phyloP scores from a whole-genome alignment of 768 basidiomycete species.

The Exidia glandulosa region DNA sequence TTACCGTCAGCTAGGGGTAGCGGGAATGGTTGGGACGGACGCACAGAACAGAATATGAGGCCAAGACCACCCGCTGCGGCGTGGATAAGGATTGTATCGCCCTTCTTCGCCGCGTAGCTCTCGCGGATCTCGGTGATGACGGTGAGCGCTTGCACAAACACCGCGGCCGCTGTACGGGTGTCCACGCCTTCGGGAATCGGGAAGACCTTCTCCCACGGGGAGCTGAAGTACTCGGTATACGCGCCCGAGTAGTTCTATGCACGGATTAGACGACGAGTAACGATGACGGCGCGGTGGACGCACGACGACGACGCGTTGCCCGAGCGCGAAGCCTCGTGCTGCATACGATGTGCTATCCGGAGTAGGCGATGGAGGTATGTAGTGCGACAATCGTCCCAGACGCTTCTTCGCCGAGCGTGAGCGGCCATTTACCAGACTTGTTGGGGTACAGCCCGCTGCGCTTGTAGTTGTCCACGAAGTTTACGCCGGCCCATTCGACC shows the following conservation, averaged over 20 bases:
- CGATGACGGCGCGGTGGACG: constrained; percentile 12
- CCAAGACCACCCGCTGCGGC: constrained; percentile 88
- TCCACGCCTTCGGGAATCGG: constrained; percentile 54
- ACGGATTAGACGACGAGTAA: neutral
- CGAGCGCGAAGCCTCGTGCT: constrained; percentile 51
- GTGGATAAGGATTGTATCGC: constrained; percentile 74
- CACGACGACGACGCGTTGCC: constrained; percentile 63
- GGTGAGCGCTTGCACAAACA: constrained; percentile 67
- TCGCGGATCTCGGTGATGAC: constrained; percentile 60
- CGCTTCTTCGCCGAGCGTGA: constrained; percentile 65
- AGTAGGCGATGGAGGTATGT: constrained; percentile 48
- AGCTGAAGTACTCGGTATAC: constrained; percentile 63
- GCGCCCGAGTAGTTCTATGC: constrained; percentile 17
- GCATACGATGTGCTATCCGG: constrained; percentile 56
- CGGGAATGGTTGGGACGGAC: neutral
- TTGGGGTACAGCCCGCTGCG: constrained; percentile 57
- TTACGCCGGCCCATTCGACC: constrained; percentile 71
- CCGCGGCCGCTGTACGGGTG: constrained; percentile 55
- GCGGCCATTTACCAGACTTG: constrained; percentile 41
- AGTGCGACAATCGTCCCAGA: constrained; percentile 67
- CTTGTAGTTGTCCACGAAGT: constrained; percentile 78
- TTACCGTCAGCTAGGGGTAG: constrained; percentile 33
- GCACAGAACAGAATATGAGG: constrained; percentile 24
- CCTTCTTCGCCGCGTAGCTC: constrained; percentile 71
- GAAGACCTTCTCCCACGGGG: constrained; percentile 49